Base-by-base conservation (phyloP, 805 yeast genomes). In the Ogataea corticis region DNA sequence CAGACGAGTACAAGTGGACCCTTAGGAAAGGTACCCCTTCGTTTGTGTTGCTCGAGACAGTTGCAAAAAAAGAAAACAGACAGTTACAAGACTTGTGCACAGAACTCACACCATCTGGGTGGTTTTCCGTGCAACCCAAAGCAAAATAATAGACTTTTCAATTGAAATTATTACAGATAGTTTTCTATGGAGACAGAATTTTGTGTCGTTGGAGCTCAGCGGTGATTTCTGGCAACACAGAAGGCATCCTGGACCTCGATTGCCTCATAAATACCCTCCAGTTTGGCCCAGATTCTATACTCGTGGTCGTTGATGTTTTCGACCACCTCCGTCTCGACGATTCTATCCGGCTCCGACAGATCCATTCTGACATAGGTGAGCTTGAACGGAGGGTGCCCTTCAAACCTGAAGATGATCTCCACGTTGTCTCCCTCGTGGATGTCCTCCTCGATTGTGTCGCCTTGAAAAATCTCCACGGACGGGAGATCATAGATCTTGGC, bases 401-500 rank as follows among this genome's bases (percentile, higher is more conserved):
- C 77, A 58, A 94, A 87, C 16, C 80, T 76, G 67, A 94, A 92
- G 2, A 77, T 77, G 38, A 94, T 81, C 61, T 90, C 96, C 1
- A 95, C 91, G 58, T 86, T 87, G 54, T 94, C 99, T 38, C 98
- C 99, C 61, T 89, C 96, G 58, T 90, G 96, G 34, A 94, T 87
- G 63, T 88, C 92, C 58, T 83, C 91, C 45, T 83, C 79, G 7
- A 83, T 68, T 14, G 79, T 70, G 45, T 80, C 83, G n/a, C 96
- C 96, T 56, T 84, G 87, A 18, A 84, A 79, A 13, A 92, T 82
- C 48, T 85, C 90, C 13, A 92, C 97, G 0, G 96, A 83, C 2
- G 84, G 84, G 13, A 79, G 60, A 31, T 77, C 78, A 50, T 75
- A 70, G 9, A 79, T 68, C 14, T 58, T 49, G 1, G 61, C 70